phyloP scores from a whole-genome alignment of 2,329 filamentous ascomycete genomes.

The Fusarium fujikuroi region DNA sequence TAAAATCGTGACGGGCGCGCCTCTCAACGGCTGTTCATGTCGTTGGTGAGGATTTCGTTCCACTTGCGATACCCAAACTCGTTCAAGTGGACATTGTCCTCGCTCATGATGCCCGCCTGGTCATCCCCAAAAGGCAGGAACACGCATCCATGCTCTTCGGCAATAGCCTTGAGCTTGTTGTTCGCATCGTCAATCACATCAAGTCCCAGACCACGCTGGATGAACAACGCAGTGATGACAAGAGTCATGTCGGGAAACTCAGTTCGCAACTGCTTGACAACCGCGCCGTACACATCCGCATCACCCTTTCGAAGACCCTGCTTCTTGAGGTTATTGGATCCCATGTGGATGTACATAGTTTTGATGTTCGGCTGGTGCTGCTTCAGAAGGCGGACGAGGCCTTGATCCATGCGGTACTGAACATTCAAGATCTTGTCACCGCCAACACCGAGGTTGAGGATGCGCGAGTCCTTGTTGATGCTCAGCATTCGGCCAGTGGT shows the following conservation, averaged over 20 bases:
- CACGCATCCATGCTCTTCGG: not conserved
- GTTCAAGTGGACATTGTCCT: constrained; percentile 16
- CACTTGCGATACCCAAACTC: not conserved
- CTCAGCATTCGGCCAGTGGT: not conserved
- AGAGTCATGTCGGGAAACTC: not conserved
- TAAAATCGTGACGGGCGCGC: rapidly evolving
- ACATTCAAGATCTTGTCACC: constrained; percentile 19
- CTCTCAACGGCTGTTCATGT: not conserved
- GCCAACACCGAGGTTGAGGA: not conserved
- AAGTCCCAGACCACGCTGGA: not conserved
- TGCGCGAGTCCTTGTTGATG: not conserved
- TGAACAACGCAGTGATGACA: not conserved
- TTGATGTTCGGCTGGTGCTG: not conserved
- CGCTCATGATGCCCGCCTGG: not conserved
- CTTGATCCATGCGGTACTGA: constrained; percentile 2
- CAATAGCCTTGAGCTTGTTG: not conserved
- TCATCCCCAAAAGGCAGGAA: not conserved
- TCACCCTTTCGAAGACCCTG: not conserved
- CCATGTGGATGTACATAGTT: constrained; percentile 16
- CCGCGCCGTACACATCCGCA: rapidly evolving
- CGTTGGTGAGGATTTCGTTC: not conserved
- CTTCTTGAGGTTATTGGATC: constrained; percentile 5
- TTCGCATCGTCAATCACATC: not conserved
- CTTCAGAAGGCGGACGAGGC: not conserved
- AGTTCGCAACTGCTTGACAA: not conserved